Conservation (phyloP, 306 rosid genomes). For the Mimosa pudica region DNA sequence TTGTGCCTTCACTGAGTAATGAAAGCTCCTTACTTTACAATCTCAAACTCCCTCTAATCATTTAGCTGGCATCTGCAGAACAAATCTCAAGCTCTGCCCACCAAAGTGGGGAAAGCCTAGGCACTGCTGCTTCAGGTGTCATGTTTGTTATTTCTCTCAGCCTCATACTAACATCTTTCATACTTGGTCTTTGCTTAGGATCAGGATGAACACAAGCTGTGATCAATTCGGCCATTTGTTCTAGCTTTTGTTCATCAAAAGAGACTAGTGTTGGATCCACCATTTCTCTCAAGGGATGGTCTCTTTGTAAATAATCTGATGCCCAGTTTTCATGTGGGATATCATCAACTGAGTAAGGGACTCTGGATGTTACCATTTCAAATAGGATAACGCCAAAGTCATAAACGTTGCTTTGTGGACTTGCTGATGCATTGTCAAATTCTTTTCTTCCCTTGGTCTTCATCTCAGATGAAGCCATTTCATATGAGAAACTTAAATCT, state of each 20-base stretch:
- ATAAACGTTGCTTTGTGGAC: constrained; percentile 55
- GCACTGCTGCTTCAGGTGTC: constrained; percentile 75
- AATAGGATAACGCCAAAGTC: constrained; percentile 77
- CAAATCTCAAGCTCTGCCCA: constrained; percentile 98
- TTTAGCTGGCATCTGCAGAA: constrained; percentile 63
- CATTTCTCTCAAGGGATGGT: constrained; percentile 52
- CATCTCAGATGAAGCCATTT: constrained; percentile 44
- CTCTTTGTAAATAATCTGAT: constrained; percentile 54
- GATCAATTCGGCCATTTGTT: constrained; percentile 56
- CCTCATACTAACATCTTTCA: constrained; percentile 60
- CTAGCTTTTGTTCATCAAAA: constrained; percentile 61
- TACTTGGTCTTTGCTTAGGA: constrained; percentile 56
- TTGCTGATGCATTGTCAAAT: constrained; percentile 40
- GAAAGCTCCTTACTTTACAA: constrained; percentile 43
- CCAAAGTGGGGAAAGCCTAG: constrained; percentile 93
- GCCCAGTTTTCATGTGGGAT: constrained; percentile 69
- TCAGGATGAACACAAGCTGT: constrained; percentile 59
- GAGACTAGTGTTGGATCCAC: constrained; percentile 76
- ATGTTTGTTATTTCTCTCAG: constrained; percentile 75
- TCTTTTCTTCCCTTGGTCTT: constrained; percentile 38
- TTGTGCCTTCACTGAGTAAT: constrained; percentile 30
- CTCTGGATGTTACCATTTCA: constrained; percentile 77
- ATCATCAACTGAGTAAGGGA: constrained; percentile 64
- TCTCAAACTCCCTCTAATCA: not conserved
- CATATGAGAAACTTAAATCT: constrained; percentile 62